Percentiles rank a stretch among this genome's conserved stretches.
Conservation (phyloP, 2,329 filamentous ascomycete species). For the Diaporthe capsici region DNA sequence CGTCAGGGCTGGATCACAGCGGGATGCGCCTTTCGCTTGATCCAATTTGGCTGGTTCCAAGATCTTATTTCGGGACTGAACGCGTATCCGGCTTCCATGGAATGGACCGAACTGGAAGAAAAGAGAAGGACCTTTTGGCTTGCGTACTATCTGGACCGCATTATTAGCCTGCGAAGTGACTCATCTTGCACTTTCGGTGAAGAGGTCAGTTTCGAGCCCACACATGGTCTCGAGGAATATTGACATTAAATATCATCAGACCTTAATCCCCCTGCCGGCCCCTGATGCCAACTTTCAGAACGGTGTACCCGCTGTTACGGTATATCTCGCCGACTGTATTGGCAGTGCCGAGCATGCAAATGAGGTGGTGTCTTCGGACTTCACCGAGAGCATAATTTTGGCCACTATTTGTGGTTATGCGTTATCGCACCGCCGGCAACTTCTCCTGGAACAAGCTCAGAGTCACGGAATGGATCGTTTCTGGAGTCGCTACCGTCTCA, state of each 20-base stretch:
- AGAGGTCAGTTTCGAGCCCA: background rate
- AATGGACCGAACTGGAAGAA: background rate
- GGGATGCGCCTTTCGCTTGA: background rate
- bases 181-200: slow-evolving; percentile 10
- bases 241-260: background rate
- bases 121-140: slow-evolving; percentile 10
- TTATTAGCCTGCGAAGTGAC: slow-evolving; percentile 1
- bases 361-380: background rate
- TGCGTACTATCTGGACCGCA: slow-evolving; percentile 6
- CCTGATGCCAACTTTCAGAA: slow-evolving; percentile 1
- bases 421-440: background rate
- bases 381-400: slow-evolving; percentile 4
- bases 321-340: background rate
- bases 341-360: background rate
- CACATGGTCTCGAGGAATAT: background rate
- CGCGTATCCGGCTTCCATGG: background rate
- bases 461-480: background rate
- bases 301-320: background rate
- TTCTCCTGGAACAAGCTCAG: background rate
- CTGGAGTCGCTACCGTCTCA: background rate
- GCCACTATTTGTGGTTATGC: slow-evolving; percentile 1
- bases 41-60: slow-evolving; percentile 7
- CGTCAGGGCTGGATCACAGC: background rate
- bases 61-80: background rate
- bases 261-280: background rate